phyloP scores from a whole-genome alignment of 176 grass and related monocot genomes.

The Alloteropsis semialata region DNA sequence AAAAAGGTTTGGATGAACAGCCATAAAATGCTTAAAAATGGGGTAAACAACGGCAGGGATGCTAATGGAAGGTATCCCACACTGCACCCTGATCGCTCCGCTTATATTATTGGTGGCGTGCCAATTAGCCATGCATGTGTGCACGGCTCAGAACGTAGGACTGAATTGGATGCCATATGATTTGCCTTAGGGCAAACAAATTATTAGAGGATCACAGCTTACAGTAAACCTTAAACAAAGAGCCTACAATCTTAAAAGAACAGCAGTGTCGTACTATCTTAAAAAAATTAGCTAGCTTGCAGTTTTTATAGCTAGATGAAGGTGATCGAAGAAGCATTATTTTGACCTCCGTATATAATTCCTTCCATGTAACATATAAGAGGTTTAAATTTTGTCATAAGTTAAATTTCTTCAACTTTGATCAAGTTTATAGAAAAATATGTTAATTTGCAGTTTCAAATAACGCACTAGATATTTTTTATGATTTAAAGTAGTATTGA shows the following conservation, averaged over 20 bases:
- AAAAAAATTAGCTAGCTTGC: no score
- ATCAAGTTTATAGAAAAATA: no score
- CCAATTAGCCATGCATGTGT: neutral
- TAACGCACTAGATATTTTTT: no score
- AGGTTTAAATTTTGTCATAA: no score
- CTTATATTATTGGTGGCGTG: neutral
- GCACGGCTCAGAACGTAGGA: neutral
- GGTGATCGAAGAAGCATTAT: no score
- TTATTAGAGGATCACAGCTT: constrained; percentile 33
- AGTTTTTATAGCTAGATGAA: no score
- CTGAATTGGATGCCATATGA: neutral
- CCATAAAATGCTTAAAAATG: constrained; percentile 15
- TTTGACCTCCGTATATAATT: neutral
- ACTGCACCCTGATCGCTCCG: neutral
- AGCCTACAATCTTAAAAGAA: neutral
- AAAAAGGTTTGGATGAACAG: constrained; percentile 39
- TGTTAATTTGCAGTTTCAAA: no score
- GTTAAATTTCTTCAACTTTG: no score
- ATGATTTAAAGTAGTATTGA: no score
- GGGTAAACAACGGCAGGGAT: constrained; percentile 16
- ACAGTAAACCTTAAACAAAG: constrained; percentile 15
- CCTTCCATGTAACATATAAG: no score
- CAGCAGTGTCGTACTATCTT: neutral
- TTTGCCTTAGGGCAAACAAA: constrained; percentile 1
- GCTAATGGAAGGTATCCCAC: constrained; percentile 20